Percentiles rank a stretch among this genome's conserved stretches.
Conservation (phyloP, 2,329 filamentous ascomycete species). For the Mycosphaerelloides madeirae region DNA sequence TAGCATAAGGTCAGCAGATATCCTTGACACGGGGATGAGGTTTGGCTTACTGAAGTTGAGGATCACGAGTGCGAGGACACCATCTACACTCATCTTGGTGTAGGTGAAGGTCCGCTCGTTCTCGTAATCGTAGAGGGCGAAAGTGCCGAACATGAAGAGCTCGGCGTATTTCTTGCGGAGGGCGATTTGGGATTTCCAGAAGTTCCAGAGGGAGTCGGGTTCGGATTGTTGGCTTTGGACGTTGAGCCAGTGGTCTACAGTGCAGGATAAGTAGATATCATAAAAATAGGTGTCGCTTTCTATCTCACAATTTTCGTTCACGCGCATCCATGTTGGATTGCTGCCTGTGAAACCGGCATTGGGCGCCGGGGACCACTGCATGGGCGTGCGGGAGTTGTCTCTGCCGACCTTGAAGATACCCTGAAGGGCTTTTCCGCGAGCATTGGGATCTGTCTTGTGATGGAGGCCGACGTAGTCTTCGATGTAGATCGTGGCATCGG, state of each 20-base stretch:
- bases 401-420: conserved; percentile 56
- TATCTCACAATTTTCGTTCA: conserved; percentile 60
- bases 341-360: conserved; percentile 61
- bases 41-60: conserved; percentile 35
- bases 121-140: conserved; percentile 51
- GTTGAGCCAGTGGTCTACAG: conserved; percentile 60
- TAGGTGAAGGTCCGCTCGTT: conserved; percentile 52
- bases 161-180: conserved; percentile 58
- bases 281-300: too few relatives aligned
- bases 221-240: conserved; percentile 51
- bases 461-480: conserved; percentile 63
- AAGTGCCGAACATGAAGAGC: conserved; percentile 64
- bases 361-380: conserved; percentile 61
- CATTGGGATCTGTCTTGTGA: conserved; percentile 26
- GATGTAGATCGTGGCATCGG: conserved; percentile 35
- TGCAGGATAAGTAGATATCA: too few relatives aligned
- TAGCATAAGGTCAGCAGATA: too few relatives aligned
- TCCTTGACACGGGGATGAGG: too few relatives aligned
- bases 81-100: conserved; percentile 31
- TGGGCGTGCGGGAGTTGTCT: conserved; percentile 67
- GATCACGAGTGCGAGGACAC: conserved; percentile 31
- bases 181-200: conserved; percentile 50
- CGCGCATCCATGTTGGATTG: conserved; percentile 63
- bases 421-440: conserved; percentile 37
- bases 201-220: conserved; percentile 52